Percentiles rank a stretch among this genome's conserved stretches.
Evolutionary conservation across 2,329 filamentous ascomycete genomes (phyloP).

Genomic region (Trichophyton rubrum): DNA sequence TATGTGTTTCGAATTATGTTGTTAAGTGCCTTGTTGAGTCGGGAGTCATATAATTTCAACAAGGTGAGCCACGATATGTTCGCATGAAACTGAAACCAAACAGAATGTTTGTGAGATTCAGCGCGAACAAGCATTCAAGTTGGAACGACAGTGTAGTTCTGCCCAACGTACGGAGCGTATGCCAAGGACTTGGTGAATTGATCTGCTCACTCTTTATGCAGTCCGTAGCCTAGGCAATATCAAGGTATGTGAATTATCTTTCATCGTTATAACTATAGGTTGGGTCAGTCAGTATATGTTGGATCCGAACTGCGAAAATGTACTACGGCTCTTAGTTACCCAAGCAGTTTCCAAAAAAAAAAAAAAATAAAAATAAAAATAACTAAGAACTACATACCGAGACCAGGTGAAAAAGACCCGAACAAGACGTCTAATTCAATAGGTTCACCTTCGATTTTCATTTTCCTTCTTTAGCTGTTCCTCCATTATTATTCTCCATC

Average conservation of each 20-base stretch:
- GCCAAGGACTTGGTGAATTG: background rate
- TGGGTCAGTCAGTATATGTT: too few species aligned
- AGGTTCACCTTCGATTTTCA: background rate
- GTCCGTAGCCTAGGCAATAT: too few species aligned
- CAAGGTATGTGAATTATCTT: too few species aligned
- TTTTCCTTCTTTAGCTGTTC: constrained; percentile 6
- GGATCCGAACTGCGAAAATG: too few species aligned
- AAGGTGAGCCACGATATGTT: background rate
- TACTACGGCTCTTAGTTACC: too few species aligned
- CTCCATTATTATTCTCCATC: constrained; percentile 56
- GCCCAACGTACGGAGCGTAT: background rate
- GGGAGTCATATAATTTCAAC: background rate
- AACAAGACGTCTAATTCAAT: background rate
- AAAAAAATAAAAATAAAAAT: too few species aligned
- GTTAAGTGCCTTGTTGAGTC: background rate
- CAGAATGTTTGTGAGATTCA: background rate
- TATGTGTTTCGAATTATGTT: background rate
- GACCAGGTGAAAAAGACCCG: too few species aligned
- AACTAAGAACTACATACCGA: too few species aligned
- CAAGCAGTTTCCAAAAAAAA: too few species aligned
- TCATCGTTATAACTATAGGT: too few species aligned
- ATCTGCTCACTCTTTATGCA: background rate
- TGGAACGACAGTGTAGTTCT: background rate
- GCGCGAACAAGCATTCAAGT: background rate
- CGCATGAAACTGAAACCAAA: background rate